phyloP scores from a whole-genome alignment of 73 alveolate genomes.

The Blepharisma japonicum region DNA sequence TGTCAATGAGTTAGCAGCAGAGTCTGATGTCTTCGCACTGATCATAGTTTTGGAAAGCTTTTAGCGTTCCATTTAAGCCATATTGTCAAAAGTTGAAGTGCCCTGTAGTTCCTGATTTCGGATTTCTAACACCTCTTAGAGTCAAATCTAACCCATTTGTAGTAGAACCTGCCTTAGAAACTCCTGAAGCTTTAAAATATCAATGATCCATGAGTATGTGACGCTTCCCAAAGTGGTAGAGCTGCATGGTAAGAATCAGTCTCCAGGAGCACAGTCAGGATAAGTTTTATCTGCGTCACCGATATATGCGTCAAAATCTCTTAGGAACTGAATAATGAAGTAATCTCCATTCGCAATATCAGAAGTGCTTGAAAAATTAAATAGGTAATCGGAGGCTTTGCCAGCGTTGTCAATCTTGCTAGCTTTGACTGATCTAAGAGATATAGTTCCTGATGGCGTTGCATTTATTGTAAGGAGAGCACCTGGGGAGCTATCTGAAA shows the following conservation, averaged over 20 bases:
- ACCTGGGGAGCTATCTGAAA: too few species aligned
- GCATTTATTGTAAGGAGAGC: too few species aligned
- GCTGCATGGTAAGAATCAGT: background rate
- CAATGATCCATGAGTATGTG: background rate
- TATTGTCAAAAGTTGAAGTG: background rate
- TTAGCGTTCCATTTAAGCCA: too few species aligned
- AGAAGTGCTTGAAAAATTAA: background rate
- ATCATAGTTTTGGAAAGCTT: too few species aligned
- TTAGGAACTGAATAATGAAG: constrained; percentile 3
- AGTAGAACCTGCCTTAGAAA: background rate
- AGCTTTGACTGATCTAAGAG: too few species aligned
- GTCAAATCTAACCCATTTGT: background rate
- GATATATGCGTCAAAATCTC: constrained; percentile 3
- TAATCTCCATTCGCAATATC: background rate
- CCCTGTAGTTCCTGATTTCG: background rate
- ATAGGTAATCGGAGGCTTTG: background rate
- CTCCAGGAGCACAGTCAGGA: background rate
- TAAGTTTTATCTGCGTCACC: background rate
- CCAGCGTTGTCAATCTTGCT: background rate
- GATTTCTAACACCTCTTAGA: background rate
- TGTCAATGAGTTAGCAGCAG: too few species aligned
- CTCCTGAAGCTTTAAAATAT: background rate
- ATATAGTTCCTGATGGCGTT: too few species aligned
- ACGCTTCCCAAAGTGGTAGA: background rate
- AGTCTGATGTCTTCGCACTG: too few species aligned